phyloP scores from a whole-genome alignment of 345 rosid genomes.

The Moricandia arvensis region DNA sequence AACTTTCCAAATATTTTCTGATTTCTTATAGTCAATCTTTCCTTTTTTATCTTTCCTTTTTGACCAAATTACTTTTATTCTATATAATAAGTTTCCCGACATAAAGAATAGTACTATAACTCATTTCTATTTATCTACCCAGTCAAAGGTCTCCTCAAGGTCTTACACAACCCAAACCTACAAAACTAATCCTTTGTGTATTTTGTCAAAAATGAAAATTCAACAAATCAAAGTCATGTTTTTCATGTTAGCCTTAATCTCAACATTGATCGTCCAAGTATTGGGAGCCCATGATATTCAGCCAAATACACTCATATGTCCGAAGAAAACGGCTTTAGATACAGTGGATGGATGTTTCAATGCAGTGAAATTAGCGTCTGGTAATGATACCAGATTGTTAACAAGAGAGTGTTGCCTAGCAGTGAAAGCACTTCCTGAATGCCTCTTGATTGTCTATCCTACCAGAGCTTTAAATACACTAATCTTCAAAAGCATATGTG shows the following conservation, averaged over 20 bases:
- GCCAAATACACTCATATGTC: background rate
- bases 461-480: background rate
- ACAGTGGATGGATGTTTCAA: background rate
- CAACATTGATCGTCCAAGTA: background rate
- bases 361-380: background rate
- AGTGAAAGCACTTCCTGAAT: background rate
- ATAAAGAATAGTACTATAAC: background rate
- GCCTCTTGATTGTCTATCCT: background rate
- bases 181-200: background rate
- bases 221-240: background rate
- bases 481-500: slow-evolving; percentile 8
- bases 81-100: too few species aligned
- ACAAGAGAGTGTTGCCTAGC: background rate
- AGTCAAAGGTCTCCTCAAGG: background rate
- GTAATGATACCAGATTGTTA: background rate
- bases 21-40: background rate
- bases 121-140: background rate
- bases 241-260: background rate
- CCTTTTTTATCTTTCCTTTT: background rate
- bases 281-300: background rate
- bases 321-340: background rate
- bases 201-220: background rate
- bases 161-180: background rate
- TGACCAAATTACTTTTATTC: background rate
- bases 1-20: background rate